A percentile compares a stretch with the other conserved stretches of the same genome.
phyloP scores from a whole-genome alignment of 306 rosid genomes.

The Datisca glomerata region DNA sequence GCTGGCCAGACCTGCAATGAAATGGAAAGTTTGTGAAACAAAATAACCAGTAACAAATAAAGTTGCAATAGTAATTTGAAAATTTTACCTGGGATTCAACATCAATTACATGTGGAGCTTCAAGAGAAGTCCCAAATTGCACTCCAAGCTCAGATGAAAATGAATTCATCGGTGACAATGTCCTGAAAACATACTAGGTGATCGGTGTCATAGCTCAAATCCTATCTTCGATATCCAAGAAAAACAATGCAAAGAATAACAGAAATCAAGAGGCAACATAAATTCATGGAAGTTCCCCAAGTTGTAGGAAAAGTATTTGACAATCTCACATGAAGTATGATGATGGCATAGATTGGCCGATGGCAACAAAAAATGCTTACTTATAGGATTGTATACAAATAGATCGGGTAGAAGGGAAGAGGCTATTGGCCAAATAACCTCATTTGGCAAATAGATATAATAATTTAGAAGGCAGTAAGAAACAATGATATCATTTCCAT shows the following conservation, averaged over 20 bases:
- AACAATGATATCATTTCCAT: neutral
- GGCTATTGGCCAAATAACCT: slow-evolving; percentile 5
- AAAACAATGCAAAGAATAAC: too few relatives aligned
- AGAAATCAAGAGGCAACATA: too few relatives aligned
- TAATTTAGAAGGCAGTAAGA: neutral
- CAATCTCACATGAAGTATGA: too few relatives aligned
- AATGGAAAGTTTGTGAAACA: slow-evolving; percentile 17
- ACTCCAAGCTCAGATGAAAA: slow-evolving; percentile 94
- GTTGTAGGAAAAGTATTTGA: too few relatives aligned
- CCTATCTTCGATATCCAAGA: neutral
- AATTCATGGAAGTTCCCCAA: too few relatives aligned
- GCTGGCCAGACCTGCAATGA: slow-evolving; percentile 83
- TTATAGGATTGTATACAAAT: too few relatives aligned
- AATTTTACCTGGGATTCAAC: slow-evolving; percentile 61
- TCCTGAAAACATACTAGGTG: slow-evolving; percentile 33
- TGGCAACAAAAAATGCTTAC: too few relatives aligned
- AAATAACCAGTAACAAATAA: slow-evolving; percentile 13
- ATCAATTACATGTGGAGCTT: slow-evolving; percentile 94
- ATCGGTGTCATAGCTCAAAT: slow-evolving; percentile 5
- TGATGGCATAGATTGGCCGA: too few relatives aligned
- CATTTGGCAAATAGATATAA: slow-evolving; percentile 2
- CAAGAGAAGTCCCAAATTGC: slow-evolving; percentile 73
- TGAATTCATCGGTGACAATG: slow-evolving; percentile 82
- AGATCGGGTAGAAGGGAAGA: slow-evolving; percentile 5
- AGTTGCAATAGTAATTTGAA: too few relatives aligned